phyloP scores from a whole-genome alignment of 352 stramenopile genomes.

The Thalassiosira oceanica region DNA sequence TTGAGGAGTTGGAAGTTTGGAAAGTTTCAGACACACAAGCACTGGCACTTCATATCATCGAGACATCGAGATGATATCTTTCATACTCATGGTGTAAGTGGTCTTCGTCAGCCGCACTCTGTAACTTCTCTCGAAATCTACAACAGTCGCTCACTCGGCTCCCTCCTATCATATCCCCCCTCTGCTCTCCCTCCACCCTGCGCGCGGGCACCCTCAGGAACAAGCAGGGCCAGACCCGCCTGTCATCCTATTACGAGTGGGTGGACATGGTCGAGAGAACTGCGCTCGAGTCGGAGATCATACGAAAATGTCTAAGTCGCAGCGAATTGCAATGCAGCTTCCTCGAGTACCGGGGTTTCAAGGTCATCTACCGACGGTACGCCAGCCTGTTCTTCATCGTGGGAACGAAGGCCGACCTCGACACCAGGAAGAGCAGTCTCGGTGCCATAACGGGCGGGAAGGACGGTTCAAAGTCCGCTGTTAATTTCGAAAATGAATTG shows the following conservation, averaged over 20 bases:
- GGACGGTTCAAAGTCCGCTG: conserved; percentile 72
- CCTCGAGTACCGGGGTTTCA: conserved; percentile 99
- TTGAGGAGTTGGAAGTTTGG: too few relatives aligned
- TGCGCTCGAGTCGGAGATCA: conserved; percentile 98
- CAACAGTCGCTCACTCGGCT: too few relatives aligned
- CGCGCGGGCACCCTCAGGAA: too few relatives aligned
- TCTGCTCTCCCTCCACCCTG: too few relatives aligned
- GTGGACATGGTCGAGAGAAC: conserved; percentile 97
- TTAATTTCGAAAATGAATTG: conserved; percentile 95
- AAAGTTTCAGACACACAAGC: too few relatives aligned
- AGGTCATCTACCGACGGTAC: conserved; percentile 96
- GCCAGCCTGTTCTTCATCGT: conserved; percentile 99
- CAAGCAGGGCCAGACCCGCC: conserved; percentile 99
- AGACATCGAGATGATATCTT: too few relatives aligned
- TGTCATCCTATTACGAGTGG: conserved; percentile 99
- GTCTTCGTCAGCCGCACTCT: too few relatives aligned
- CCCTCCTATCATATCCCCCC: too few relatives aligned
- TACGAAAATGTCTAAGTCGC: conserved; percentile 97
- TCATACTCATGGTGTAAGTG: too few relatives aligned
- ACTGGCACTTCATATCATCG: too few relatives aligned
- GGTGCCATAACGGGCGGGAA: background rate
- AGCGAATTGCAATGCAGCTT: conserved; percentile 98
- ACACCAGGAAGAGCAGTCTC: conserved; percentile 76
- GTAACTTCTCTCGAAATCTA: too few relatives aligned
- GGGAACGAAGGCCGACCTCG: conserved; percentile 90